These are phyloP conservation scores for Lachnellula hyalina DNA, from an alignment of 2,329 filamentous ascomycete species.

Conservation along the genomic window DNA sequence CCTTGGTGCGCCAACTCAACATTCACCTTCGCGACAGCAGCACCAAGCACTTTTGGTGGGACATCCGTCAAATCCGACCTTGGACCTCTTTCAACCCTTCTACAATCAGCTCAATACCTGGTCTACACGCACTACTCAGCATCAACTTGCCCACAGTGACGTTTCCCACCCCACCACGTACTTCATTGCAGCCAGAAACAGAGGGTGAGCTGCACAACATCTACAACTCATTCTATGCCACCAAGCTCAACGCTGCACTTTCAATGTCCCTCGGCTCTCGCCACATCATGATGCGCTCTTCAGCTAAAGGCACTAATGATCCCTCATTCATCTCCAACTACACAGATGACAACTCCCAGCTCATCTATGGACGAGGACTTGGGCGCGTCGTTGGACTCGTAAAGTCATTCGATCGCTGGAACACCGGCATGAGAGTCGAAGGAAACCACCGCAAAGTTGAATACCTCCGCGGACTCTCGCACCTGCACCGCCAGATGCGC, in stretches of 20 bases:
- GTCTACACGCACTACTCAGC: conserved; percentile 66
- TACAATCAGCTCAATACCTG: conserved; percentile 67
- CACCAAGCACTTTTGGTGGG: conserved; percentile 92
- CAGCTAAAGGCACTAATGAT: conserved; percentile 29
- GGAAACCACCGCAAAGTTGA: conserved; percentile 79
- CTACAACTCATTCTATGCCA: conserved; percentile 72
- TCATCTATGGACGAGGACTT: conserved; percentile 43
- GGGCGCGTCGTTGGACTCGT: conserved; percentile 76
- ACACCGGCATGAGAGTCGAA: conserved; percentile 86
- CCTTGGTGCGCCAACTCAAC: conserved; percentile 73
- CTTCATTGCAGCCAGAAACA: conserved; percentile 66
- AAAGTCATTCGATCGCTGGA: conserved; percentile 90
- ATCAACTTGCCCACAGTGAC: conserved; percentile 58
- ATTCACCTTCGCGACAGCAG: conserved; percentile 60
- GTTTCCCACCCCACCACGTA: conserved; percentile 46
- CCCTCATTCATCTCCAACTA: conserved; percentile 45
- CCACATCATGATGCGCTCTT: conserved; percentile 39
- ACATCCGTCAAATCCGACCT: conserved; percentile 77
- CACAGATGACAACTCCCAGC: conserved; percentile 43
- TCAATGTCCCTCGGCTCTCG: conserved; percentile 67
- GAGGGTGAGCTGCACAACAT: conserved; percentile 71
- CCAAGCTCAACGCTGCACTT: conserved; percentile 81
- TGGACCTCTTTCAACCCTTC: conserved; percentile 76
- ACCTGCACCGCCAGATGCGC: conserved; percentile 87
- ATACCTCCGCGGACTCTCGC: conserved; percentile 80